These are phyloP conservation scores for Linderniella brevidens DNA, from an alignment of 257 asterid species.

Conservation along the genomic window DNA sequence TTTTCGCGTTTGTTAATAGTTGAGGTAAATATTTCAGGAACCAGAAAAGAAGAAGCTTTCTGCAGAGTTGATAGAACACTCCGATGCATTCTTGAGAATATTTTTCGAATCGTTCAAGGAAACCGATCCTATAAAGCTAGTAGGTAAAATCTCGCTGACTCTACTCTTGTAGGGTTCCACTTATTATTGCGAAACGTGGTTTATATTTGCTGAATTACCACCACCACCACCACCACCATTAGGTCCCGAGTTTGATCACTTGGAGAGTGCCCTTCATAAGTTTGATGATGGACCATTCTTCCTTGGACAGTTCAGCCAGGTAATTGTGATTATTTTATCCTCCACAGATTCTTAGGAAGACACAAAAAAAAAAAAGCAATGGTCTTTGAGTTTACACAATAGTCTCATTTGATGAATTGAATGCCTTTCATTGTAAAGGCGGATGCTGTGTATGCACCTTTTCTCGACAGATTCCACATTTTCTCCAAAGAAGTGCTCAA, in stretches of 20 bases:
- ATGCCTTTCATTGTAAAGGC: conserved; percentile 14
- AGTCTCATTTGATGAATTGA: too few species aligned
- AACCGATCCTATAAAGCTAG: conserved; percentile 28
- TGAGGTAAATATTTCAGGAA: conserved; percentile 18
- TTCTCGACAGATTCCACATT: conserved; percentile 36
- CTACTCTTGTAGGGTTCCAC: too few species aligned
- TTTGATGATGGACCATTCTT: conserved; percentile 51
- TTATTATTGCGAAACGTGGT: too few species aligned
- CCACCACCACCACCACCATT: conserved; percentile 10
- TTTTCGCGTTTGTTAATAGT: conserved; percentile 1
- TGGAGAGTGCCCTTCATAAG: conserved; percentile 42
- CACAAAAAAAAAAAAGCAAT: too few species aligned
- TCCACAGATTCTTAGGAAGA: too few species aligned
- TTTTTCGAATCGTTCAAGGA: conserved; percentile 21
- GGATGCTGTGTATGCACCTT: conserved; percentile 38
- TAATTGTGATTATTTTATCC: conserved; percentile 14
- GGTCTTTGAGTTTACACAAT: too few species aligned
- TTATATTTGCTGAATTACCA: neutral
- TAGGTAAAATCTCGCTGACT: conserved; percentile 31
- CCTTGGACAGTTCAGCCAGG: conserved; percentile 50
- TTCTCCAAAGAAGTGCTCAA: conserved; percentile 20
- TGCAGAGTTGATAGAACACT: conserved; percentile 32
- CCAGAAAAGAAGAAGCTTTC: conserved; percentile 26
- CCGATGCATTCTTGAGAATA: conserved; percentile 15
- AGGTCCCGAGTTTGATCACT: conserved; percentile 41